Percentiles rank a stretch among this genome's conserved stretches.
Evolutionary conservation across 768 basidiomycete species (phyloP).

Genomic region (Russula griseocarnosa): DNA sequence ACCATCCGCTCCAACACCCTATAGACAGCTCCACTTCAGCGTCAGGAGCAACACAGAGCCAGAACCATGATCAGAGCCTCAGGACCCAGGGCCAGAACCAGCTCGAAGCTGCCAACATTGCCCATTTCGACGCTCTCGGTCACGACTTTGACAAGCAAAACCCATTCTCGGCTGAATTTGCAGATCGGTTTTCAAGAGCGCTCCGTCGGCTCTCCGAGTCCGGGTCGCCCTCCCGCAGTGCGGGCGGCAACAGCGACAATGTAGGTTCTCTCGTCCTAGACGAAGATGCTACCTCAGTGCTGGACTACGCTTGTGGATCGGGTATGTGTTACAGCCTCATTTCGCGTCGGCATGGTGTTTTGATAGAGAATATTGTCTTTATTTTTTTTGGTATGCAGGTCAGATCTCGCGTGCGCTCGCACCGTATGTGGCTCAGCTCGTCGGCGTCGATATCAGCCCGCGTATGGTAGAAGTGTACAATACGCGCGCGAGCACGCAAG

Average conservation of each 20-base stretch:
- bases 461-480: slow-evolving; percentile 67
- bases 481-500: slow-evolving; percentile 51
- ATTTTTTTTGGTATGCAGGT: slow-evolving; percentile 39
- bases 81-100: no score
- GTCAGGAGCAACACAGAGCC: background rate
- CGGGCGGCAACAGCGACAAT: background rate
- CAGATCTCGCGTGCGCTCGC: slow-evolving; percentile 59
- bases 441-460: slow-evolving; percentile 76
- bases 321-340: slow-evolving; percentile 1
- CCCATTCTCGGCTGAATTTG: slow-evolving; percentile 9
- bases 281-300: slow-evolving; percentile 6
- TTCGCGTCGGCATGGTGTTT: background rate
- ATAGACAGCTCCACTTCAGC: background rate
- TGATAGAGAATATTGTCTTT: background rate
- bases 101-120: slow-evolving; percentile 18
- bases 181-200: background rate
- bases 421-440: slow-evolving; percentile 54
- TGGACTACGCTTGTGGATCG: slow-evolving; percentile 25
- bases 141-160: slow-evolving; percentile 11
- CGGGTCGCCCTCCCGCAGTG: background rate
- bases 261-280: background rate
- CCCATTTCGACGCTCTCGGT: slow-evolving; percentile 12
- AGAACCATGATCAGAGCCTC: no score
- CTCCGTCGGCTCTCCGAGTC: background rate
- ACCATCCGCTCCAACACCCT: background rate